Conservation (phyloP, 2,329 filamentous ascomycete species). For the Metarhizium rileyi region DNA sequence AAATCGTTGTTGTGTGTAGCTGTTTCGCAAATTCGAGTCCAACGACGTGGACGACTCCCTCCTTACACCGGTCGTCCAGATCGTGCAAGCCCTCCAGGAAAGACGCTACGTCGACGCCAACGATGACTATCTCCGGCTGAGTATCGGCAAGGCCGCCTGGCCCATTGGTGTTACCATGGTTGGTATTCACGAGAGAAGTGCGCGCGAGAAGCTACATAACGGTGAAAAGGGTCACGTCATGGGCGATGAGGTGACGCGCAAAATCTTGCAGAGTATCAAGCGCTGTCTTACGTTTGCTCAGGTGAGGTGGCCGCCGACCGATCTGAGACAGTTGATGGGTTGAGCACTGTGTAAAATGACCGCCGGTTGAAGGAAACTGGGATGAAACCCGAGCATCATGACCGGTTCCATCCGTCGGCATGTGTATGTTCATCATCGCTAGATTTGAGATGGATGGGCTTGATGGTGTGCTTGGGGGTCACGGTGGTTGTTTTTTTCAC, state of each 20-base stretch:
- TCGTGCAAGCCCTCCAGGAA: constrained; percentile 83
- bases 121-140: constrained; percentile 83
- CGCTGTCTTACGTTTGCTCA: constrained; percentile 93
- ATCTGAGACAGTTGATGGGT: constrained; percentile 91
- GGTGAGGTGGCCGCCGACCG: constrained; percentile 89
- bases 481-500: neutral
- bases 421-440: neutral
- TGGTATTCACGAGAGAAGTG: constrained; percentile 94
- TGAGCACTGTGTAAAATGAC: constrained; percentile 12
- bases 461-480: neutral
- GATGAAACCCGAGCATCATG: neutral
- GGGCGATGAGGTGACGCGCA: constrained; percentile 90
- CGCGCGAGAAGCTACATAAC: constrained; percentile 88
- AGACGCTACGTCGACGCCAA: constrained; percentile 93
- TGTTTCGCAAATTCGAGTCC: constrained; percentile 84
- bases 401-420: neutral
- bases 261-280: constrained; percentile 97
- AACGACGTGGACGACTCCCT: constrained; percentile 69
- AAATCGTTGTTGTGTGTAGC: constrained; percentile 21
- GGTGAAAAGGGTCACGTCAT: constrained; percentile 87
- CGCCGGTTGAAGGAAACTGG: neutral
- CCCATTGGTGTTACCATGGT: constrained; percentile 99
- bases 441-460: neutral
- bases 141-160: constrained; percentile 96
- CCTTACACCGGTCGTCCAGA: constrained; percentile 76